phyloP scores from a whole-genome alignment of 2,329 filamentous ascomycete species.

The Didymella keratinophila region DNA sequence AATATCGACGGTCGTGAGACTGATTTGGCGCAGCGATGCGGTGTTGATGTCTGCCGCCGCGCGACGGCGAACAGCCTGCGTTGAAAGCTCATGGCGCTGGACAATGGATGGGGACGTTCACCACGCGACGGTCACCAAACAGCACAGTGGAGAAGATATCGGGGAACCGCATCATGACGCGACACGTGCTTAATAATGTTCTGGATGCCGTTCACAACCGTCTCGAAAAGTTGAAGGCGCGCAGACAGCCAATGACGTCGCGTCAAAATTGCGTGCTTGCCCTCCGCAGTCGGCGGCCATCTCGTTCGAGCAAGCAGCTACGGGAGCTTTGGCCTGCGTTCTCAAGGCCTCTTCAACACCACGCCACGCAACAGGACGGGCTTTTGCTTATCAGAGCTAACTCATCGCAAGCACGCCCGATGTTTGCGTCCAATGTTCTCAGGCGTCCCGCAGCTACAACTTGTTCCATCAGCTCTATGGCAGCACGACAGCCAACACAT shows the following conservation, averaged over 20 bases:
- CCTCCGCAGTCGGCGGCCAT: conserved; percentile 12
- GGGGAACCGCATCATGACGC: conserved; percentile 6
- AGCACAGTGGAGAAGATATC: conserved; percentile 11
- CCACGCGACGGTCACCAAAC: conserved; percentile 3
- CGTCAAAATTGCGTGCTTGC: conserved; percentile 20
- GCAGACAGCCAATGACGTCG: conserved; percentile 14
- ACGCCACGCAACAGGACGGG: too few species aligned
- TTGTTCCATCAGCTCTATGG: too few species aligned
- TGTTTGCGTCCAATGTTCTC: too few species aligned
- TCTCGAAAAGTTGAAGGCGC: conserved; percentile 5
- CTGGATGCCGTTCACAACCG: conserved; percentile 12
- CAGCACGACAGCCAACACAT: too few species aligned
- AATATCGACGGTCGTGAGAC: conserved; percentile 20
- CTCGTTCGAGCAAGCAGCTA: not conserved
- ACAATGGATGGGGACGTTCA: conserved; percentile 5
- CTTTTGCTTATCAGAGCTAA: too few species aligned
- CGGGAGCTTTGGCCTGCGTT: not conserved
- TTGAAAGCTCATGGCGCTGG: conserved; percentile 41
- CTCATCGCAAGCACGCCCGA: too few species aligned
- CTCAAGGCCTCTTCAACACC: too few species aligned
- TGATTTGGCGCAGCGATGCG: conserved; percentile 17
- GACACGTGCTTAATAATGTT: conserved; percentile 15
- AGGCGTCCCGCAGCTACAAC: too few species aligned
- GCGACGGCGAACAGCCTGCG: conserved; percentile 39
- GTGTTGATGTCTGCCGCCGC: conserved; percentile 25